Evolutionary conservation across 1,284 basidiomycete species (phyloP).

Genomic region (Coniferiporia weirii): DNA sequence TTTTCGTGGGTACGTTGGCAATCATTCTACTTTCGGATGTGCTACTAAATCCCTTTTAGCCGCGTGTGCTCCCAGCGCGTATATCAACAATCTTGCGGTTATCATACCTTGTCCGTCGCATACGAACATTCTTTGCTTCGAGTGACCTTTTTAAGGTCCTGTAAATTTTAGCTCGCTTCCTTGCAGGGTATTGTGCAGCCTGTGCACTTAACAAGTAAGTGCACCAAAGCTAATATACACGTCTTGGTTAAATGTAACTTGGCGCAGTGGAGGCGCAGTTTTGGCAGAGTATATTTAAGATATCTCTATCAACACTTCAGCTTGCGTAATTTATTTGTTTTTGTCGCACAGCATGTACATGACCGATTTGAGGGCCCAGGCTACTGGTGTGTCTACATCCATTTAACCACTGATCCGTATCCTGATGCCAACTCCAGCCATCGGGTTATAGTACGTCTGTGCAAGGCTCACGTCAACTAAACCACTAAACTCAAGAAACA

Average conservation of each 20-base stretch:
- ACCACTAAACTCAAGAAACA: neutral
- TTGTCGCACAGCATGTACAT: conserved; percentile 7
- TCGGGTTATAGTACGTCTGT: neutral
- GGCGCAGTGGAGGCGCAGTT: neutral
- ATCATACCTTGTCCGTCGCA: conserved; percentile 20
- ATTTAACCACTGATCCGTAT: neutral
- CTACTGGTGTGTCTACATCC: neutral
- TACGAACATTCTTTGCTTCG: neutral
- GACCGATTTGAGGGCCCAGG: conserved; percentile 3
- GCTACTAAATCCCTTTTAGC: neutral
- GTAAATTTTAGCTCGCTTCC: too few relatives aligned
- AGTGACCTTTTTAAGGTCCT: conserved; percentile 12
- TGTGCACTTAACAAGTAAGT: conserved; percentile 21
- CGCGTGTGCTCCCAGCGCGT: conserved; percentile 18
- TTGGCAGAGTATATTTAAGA: neutral
- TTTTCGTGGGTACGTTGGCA: conserved; percentile 20
- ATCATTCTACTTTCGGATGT: neutral
- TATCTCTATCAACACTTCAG: neutral
- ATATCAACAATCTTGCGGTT: conserved; percentile 18
- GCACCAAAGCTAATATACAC: too few relatives aligned
- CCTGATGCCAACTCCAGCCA: neutral
- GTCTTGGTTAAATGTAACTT: neutral
- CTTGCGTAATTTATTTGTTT: neutral
- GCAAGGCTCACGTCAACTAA: neutral
- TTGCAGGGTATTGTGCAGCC: conserved; percentile 18